Evolutionary conservation across 78 protist species (phyloP).

Genomic region (Mantamonas sphyraenae): DNA sequence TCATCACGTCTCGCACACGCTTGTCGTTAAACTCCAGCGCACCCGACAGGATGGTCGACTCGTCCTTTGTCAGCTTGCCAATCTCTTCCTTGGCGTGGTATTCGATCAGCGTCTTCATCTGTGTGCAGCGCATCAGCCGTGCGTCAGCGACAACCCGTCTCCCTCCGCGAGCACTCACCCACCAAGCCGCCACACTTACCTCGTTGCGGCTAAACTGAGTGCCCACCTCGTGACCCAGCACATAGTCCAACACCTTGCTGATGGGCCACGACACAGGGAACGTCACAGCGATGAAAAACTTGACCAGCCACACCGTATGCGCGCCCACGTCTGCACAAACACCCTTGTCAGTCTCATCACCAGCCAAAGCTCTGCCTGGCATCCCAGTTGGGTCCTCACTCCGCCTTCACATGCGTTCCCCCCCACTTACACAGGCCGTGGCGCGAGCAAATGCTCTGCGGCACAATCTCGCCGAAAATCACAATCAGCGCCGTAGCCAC

Average conservation of each 20-base stretch:
- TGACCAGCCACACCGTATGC: constrained; percentile 37
- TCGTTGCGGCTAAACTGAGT: constrained; percentile 49
- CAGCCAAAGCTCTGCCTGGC: neutral
- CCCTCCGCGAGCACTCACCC: too few species aligned
- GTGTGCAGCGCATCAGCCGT: too few species aligned
- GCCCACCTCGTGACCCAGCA: constrained; percentile 76
- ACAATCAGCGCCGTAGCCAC: too few species aligned
- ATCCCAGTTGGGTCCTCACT: neutral
- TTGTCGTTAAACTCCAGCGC: constrained; percentile 61
- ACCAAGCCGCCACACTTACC: constrained; percentile 2
- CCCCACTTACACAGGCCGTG: constrained; percentile 48
- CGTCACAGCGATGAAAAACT: constrained; percentile 39
- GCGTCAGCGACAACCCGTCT: too few species aligned
- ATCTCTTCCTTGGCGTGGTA: constrained; percentile 46
- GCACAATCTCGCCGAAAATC: constrained; percentile 82
- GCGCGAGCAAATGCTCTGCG: constrained; percentile 71
- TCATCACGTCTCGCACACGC: constrained; percentile 57
- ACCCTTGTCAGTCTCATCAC: neutral
- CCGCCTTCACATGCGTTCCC: neutral
- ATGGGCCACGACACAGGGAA: constrained; percentile 68
- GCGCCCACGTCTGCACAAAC: constrained; percentile 43
- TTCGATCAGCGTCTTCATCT: constrained; percentile 56
- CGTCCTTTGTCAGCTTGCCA: constrained; percentile 42
- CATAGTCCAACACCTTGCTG: constrained; percentile 50
- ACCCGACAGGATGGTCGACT: constrained; percentile 48